A percentile compares a stretch with the other conserved stretches of the same genome.
These are phyloP conservation scores for Glycine soja DNA, from an alignment of 306 rosid genomes.

Conservation along the genomic window DNA sequence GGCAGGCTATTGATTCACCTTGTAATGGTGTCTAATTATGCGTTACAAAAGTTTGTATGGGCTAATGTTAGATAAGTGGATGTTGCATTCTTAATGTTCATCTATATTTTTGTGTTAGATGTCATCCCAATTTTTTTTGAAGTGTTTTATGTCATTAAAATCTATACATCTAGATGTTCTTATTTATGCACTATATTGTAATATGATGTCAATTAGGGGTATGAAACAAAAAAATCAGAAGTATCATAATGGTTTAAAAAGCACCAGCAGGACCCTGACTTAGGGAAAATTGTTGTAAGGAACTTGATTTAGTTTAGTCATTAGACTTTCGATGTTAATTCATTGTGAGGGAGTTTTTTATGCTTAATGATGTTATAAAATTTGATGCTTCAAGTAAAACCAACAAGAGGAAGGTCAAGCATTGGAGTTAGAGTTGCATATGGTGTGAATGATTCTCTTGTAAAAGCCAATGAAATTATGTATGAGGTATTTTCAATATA, in stretches of 20 bases:
- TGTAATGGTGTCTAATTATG: slow-evolving; percentile 8
- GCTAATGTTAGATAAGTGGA: slow-evolving; percentile 9
- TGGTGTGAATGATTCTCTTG: slow-evolving; percentile 79
- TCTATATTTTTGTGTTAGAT: slow-evolving; percentile 14
- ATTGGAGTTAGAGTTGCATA: slow-evolving; percentile 92
- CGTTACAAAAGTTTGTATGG: neutral
- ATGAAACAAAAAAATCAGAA: slow-evolving; percentile 62
- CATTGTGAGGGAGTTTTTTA: slow-evolving; percentile 35
- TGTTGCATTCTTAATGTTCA: slow-evolving; percentile 32
- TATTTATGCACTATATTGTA: slow-evolving; percentile 32
- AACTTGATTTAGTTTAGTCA: slow-evolving; percentile 48
- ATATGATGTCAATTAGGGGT: slow-evolving; percentile 61
- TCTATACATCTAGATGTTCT: neutral
- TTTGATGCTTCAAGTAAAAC: slow-evolving; percentile 74
- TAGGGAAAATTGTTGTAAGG: slow-evolving; percentile 92
- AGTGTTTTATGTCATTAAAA: slow-evolving; percentile 11
- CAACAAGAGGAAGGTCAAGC: slow-evolving; percentile 94
- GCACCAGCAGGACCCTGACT: slow-evolving; percentile 68
- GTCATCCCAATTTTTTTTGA: slow-evolving; percentile 7
- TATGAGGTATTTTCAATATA: slow-evolving; percentile 64
- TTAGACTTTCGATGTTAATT: slow-evolving; percentile 29
- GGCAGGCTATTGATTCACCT: slow-evolving; percentile 27
- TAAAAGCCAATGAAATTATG: slow-evolving; percentile 74
- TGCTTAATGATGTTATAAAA: slow-evolving; percentile 18
- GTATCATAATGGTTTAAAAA: slow-evolving; percentile 78